Conservation (phyloP, 2,329 filamentous ascomycete species). For the Cladophialophora immunda region DNA sequence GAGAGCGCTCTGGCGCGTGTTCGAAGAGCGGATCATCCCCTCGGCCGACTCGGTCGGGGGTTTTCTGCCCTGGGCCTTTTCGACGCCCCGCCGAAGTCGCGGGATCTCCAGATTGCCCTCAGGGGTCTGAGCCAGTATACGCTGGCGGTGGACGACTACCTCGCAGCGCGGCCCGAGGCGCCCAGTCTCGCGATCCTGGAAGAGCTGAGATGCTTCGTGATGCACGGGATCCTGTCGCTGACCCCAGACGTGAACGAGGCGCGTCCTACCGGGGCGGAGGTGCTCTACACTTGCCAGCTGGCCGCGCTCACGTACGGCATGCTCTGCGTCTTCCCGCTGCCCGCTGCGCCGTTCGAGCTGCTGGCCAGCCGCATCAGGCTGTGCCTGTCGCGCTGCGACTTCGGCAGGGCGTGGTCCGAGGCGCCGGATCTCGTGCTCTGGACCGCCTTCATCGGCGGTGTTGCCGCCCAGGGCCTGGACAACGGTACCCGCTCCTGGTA, state of each 20-base stretch:
- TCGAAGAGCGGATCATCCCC: not conserved
- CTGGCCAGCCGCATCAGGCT: conserved; percentile 5
- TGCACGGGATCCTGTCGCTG: conserved; percentile 16
- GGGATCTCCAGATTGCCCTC: conserved; percentile 16
- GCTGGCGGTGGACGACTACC: conserved; percentile 25
- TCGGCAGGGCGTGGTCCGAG: conserved; percentile 7
- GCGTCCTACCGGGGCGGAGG: not conserved
- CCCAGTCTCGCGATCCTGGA: conserved; percentile 13
- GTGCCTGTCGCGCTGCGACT: not conserved
- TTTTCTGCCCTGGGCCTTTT: conserved; percentile 6
- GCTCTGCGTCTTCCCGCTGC: conserved; percentile 20
- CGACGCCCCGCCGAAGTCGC: not conserved
- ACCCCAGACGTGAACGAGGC: not conserved
- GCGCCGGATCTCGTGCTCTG: conserved; percentile 22
- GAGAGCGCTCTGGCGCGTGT: conserved; percentile 4
- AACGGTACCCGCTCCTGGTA: not conserved
- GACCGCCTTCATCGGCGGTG: conserved; percentile 15
- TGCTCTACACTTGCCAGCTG: conserved; percentile 12
- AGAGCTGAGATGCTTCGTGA: conserved; percentile 8
- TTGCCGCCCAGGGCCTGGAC: not conserved
- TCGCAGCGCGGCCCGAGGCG: conserved; percentile 3
- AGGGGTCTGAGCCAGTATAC: conserved; percentile 18
- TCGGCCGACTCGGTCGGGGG: conserved; percentile 7
- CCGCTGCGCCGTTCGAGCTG: conserved; percentile 20
- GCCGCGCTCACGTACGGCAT: conserved; percentile 19